These are phyloP conservation scores for Dissophora ornata DNA, from an alignment of 192 early-diverging fungal genomes.

Conservation along the genomic window DNA sequence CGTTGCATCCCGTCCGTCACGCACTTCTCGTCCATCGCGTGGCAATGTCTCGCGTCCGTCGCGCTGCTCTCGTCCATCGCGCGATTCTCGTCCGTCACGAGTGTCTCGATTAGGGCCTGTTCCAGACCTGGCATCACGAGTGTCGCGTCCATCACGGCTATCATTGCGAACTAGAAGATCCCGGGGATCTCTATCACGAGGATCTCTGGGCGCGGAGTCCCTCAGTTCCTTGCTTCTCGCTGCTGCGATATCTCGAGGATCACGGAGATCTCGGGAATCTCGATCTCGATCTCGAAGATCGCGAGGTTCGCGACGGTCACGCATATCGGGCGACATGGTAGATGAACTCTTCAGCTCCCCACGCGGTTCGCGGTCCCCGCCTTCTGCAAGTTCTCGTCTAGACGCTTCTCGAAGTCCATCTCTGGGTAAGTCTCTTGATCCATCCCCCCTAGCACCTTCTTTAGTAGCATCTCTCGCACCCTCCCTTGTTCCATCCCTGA, in stretches of 20 bases:
- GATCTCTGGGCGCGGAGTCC: constrained; percentile 41
- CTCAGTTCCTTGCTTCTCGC: constrained; percentile 35
- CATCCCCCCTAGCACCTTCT: constrained; percentile 2
- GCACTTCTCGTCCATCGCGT: too few species aligned
- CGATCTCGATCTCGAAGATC: constrained; percentile 5
- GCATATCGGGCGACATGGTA: not conserved
- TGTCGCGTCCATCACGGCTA: constrained; percentile 16
- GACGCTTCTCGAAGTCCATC: constrained; percentile 7
- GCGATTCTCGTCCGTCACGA: not conserved
- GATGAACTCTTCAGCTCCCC: not conserved
- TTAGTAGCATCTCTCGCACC: not conserved
- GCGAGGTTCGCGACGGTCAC: constrained; percentile 25
- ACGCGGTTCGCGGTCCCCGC: constrained; percentile 15
- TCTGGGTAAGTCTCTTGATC: not conserved
- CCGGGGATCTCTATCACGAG: constrained; percentile 23
- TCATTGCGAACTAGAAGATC: constrained; percentile 7
- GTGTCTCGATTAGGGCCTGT: constrained; percentile 3
- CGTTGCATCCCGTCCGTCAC: constrained; percentile 4
- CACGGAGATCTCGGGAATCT: constrained; percentile 21
- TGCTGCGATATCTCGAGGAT: constrained; percentile 23
- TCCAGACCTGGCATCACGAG: not conserved
- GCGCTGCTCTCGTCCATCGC: not conserved
- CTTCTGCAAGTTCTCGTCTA: not conserved
- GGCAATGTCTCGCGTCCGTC: too few species aligned
- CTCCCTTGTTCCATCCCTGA: constrained; percentile 8